Conservation (phyloP, 2,329 filamentous ascomycete species). For the Pseudogymnoascus verrucosus region DNA sequence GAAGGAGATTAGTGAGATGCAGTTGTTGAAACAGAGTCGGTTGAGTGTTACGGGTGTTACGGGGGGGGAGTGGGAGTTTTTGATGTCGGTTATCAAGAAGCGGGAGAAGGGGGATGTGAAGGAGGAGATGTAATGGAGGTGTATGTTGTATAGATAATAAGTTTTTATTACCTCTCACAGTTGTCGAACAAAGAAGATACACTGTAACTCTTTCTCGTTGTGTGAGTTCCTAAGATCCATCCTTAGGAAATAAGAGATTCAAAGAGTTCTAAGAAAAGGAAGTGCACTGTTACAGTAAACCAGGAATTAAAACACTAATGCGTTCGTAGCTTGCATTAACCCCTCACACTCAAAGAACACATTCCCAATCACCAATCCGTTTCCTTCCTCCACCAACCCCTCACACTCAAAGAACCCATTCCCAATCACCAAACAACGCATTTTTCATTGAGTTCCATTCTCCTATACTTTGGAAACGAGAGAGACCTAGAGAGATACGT, state of each 20-base stretch:
- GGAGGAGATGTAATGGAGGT: not conserved
- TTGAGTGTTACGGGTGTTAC: conserved; percentile 71
- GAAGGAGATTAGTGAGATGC: conserved; percentile 60
- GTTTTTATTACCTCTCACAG: not conserved
- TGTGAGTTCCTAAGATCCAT: too few relatives aligned
- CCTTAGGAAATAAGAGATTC: too few relatives aligned
- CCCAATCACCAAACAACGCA: too few relatives aligned
- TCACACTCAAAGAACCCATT: too few relatives aligned
- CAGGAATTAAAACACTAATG: not conserved
- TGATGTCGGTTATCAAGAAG: conserved; percentile 44
- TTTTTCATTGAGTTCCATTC: not conserved
- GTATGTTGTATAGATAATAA: not conserved
- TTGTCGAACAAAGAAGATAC: too few relatives aligned
- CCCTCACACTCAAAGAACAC: not conserved
- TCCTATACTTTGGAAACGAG: too few relatives aligned
- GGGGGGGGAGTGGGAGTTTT: conserved; percentile 55
- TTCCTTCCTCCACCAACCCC: too few relatives aligned
- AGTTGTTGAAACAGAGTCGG: conserved; percentile 73
- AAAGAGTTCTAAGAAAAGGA: too few relatives aligned
- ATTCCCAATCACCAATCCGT: too few relatives aligned
- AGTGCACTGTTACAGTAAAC: not conserved
- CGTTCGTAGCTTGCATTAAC: not conserved
- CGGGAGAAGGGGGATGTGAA: conserved; percentile 29
- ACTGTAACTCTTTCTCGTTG: too few relatives aligned
- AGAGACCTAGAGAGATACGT: too few relatives aligned